A percentile compares a stretch with the other conserved stretches of the same genome.
These are phyloP conservation scores for Candida montana DNA, from an alignment of 805 yeast genomes.

Conservation along the genomic window DNA sequence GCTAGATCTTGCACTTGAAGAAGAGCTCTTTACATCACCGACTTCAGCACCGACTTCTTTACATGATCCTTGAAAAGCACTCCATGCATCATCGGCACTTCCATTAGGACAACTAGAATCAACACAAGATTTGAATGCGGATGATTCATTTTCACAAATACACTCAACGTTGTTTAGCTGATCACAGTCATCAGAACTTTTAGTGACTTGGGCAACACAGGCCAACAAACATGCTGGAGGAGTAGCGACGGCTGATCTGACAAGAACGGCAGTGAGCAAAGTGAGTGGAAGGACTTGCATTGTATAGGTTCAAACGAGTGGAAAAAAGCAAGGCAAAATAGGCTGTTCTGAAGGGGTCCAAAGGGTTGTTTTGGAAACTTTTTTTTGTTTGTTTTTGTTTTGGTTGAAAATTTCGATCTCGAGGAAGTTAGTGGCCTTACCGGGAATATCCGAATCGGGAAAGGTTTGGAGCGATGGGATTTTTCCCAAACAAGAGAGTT, in stretches of 20 bases:
- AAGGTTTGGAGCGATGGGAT: neutral
- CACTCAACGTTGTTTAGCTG: conserved; percentile 62
- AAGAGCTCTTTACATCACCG: conserved; percentile 4
- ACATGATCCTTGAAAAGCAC: conserved; percentile 54
- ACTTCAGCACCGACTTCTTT: conserved; percentile 34
- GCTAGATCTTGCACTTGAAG: conserved; percentile 9
- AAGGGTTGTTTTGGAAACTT: neutral
- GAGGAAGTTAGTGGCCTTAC: neutral
- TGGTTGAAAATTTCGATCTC: neutral
- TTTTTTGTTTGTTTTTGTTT: neutral
- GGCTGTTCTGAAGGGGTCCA: no score
- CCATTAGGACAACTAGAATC: conserved; percentile 63
- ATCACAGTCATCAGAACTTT: conserved; percentile 46
- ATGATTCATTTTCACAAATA: conserved; percentile 55
- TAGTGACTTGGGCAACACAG: conserved; percentile 71
- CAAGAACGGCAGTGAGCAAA: conserved; percentile 15
- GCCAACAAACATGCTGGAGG: conserved; percentile 93
- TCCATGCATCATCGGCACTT: conserved; percentile 50
- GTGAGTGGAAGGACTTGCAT: conserved; percentile 5
- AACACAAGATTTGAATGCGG: conserved; percentile 57
- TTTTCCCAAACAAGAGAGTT: no score
- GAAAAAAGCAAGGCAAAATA: no score
- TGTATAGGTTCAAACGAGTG: no score
- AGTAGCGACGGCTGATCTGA: conserved; percentile 40
- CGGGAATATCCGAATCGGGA: neutral